Conservation (phyloP, 1,284 basidiomycete species). For the Xerocomus amazonicus region DNA sequence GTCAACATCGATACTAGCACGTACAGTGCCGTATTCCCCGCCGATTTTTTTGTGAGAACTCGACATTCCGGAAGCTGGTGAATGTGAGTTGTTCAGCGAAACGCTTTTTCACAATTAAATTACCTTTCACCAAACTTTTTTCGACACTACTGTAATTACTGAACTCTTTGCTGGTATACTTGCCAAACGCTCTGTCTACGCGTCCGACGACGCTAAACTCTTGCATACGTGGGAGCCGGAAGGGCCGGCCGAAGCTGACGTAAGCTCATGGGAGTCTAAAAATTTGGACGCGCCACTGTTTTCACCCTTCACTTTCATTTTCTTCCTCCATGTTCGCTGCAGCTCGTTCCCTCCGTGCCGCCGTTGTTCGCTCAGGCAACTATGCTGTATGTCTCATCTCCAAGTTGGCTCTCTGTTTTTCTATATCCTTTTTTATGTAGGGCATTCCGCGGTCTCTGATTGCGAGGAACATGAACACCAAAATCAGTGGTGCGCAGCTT, state of each 20-base stretch:
- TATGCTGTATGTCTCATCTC: slow-evolving; percentile 52
- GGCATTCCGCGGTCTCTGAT: slow-evolving; percentile 65
- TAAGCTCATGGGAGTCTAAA: slow-evolving; percentile 36
- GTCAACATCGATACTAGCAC: slow-evolving; percentile 65
- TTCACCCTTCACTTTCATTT: slow-evolving; percentile 27
- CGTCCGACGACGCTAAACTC: too few species aligned
- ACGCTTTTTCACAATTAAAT: too few species aligned
- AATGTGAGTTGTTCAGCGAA: too few species aligned
- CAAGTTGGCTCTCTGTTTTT: background rate
- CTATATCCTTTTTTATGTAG: slow-evolving; percentile 34
- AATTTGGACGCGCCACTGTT: slow-evolving; percentile 40
- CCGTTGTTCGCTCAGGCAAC: slow-evolving; percentile 57
- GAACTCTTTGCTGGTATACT: background rate
- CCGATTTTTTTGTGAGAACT: slow-evolving; percentile 42
- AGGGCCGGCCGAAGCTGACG: slow-evolving; percentile 31
- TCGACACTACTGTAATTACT: too few species aligned
- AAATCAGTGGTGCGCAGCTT: slow-evolving; percentile 61
- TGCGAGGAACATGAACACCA: slow-evolving; percentile 80
- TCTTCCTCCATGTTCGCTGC: slow-evolving; percentile 60
- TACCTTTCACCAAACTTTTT: too few species aligned
- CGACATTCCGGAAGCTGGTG: background rate
- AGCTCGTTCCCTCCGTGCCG: slow-evolving; percentile 57
- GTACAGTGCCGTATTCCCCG: slow-evolving; percentile 70
- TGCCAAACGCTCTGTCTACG: too few species aligned
- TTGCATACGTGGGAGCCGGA: slow-evolving; percentile 14